These are phyloP conservation scores for Anisogramma anomala DNA, from an alignment of 2,329 filamentous ascomycete genomes.

Conservation along the genomic window DNA sequence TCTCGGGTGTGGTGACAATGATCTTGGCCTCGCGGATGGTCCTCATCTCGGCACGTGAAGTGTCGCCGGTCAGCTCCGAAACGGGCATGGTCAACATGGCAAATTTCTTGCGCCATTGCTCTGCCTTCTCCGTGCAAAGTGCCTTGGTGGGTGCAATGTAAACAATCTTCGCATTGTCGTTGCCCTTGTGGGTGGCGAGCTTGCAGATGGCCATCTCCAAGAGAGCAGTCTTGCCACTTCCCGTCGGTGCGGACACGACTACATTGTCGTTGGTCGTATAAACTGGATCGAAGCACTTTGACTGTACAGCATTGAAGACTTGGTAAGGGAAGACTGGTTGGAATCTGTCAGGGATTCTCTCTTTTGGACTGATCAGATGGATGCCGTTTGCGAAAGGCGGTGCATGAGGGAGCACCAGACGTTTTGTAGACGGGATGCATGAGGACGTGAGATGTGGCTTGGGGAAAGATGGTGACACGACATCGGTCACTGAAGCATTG, in stretches of 20 bases:
- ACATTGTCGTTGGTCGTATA: constrained; percentile 64
- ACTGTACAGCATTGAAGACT: constrained; percentile 73
- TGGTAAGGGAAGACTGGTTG: constrained; percentile 60
- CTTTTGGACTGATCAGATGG: constrained; percentile 28
- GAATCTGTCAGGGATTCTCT: constrained; percentile 57
- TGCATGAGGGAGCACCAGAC: constrained; percentile 12
- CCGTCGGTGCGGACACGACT: constrained; percentile 70
- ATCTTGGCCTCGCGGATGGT: constrained; percentile 65
- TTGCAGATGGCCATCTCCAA: constrained; percentile 74
- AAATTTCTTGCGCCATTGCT: constrained; percentile 72
- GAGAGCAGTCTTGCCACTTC: constrained; percentile 73
- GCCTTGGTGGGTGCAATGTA: constrained; percentile 82
- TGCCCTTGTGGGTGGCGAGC: constrained; percentile 43
- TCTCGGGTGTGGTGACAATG: constrained; percentile 80
- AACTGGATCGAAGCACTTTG: constrained; percentile 58
- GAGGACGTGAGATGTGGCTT: not conserved
- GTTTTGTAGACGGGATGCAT: not conserved
- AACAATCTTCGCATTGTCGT: constrained; percentile 63
- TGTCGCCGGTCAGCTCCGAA: constrained; percentile 74
- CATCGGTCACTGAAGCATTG: too few relatives aligned
- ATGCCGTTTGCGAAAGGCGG: constrained; percentile 29
- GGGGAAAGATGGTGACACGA: too few relatives aligned
- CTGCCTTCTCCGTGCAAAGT: constrained; percentile 62
- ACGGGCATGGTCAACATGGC: constrained; percentile 53
- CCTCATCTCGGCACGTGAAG: constrained; percentile 52